Evolutionary conservation across 176 grass and related monocot species (phyloP).

Genomic region (Oryza meyeriana): DNA sequence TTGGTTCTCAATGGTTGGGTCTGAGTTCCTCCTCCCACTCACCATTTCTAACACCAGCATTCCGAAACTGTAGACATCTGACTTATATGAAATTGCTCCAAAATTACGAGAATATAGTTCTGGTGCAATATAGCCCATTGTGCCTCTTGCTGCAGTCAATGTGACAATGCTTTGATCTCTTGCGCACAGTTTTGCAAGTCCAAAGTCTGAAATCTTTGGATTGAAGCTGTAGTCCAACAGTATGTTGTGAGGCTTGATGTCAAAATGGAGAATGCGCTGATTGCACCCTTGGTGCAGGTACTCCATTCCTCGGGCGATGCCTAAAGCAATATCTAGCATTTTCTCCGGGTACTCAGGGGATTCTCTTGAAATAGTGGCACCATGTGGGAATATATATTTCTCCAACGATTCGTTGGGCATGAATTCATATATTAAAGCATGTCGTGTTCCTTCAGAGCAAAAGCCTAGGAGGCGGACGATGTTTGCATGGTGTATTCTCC

Average conservation of each 20-base stretch:
- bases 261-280: constrained; percentile 57
- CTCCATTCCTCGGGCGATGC: constrained; percentile 51
- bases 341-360: constrained; percentile 21
- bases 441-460: constrained; percentile 40
- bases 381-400: constrained; percentile 33
- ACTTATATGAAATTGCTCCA: constrained; percentile 24
- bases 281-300: constrained; percentile 61
- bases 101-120: constrained; percentile 33
- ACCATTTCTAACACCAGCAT: constrained; percentile 39
- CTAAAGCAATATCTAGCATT: constrained; percentile 35
- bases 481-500: constrained; percentile 56
- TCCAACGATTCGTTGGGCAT: constrained; percentile 52
- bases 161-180: constrained; percentile 46
- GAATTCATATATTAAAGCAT: constrained; percentile 44
- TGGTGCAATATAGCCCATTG: constrained; percentile 40
- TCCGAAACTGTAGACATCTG: constrained; percentile 41
- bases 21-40: too few species aligned
- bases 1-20: too few species aligned
- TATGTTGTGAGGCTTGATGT: constrained; percentile 65
- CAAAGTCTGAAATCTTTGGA: constrained; percentile 65
- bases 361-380: neutral
- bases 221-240: constrained; percentile 44
- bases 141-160: constrained; percentile 35
- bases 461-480: constrained; percentile 43
- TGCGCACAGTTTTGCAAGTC: constrained; percentile 52